Evolutionary conservation across 176 grass and related monocot species (phyloP).

Genomic region (Secale cereale): DNA sequence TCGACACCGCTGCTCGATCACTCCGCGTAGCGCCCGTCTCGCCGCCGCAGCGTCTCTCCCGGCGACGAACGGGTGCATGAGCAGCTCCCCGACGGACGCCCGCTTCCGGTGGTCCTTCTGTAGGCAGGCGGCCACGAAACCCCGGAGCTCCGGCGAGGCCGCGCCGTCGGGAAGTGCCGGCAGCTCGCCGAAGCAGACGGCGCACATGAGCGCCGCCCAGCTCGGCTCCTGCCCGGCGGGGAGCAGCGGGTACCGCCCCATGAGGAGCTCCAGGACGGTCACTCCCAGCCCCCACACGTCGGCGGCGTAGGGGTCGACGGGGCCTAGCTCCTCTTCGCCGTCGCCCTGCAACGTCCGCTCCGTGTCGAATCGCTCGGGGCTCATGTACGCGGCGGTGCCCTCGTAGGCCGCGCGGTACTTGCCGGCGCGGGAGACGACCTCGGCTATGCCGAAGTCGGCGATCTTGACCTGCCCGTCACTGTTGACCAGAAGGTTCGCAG

Average conservation of each 20-base stretch:
- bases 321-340: background rate
- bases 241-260: conserved; percentile 43
- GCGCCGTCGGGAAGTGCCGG: background rate
- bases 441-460: conserved; percentile 45
- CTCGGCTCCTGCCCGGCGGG: conserved; percentile 33
- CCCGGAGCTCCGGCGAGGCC: conserved; percentile 32
- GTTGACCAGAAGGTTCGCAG: conserved; percentile 43
- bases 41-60: background rate
- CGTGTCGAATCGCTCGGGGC: background rate
- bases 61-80: background rate
- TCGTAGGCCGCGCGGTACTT: background rate
- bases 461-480: conserved; percentile 35
- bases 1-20: background rate
- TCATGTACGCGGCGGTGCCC: background rate
- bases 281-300: conserved; percentile 50
- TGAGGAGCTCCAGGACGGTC: conserved; percentile 25
- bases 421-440: conserved; percentile 24
- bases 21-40: background rate
- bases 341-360: background rate
- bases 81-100: background rate
- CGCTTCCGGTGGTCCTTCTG: conserved; percentile 31
- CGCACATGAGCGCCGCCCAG: conserved; percentile 52
- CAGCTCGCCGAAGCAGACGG: conserved; percentile 42
- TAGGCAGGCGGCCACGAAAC: conserved; percentile 39
- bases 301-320: conserved; percentile 28